These are phyloP conservation scores for Fusarium domesticum DNA, from an alignment of 2,329 filamentous ascomycete species.

Conservation along the genomic window DNA sequence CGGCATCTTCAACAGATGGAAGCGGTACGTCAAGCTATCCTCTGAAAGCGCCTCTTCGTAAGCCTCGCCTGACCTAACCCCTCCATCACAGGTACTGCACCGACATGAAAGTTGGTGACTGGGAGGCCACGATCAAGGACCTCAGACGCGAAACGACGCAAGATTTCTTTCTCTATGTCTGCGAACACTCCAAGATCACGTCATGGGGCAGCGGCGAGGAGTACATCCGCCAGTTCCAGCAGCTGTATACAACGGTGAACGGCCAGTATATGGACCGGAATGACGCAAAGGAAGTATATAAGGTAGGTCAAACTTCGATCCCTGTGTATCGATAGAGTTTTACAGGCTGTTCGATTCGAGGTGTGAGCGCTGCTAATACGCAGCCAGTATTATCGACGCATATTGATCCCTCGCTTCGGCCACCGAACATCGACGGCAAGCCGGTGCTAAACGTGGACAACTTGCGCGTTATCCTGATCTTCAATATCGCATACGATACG, in stretches of 20 bases:
- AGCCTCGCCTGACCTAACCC: neutral
- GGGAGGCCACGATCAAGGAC: conserved; percentile 15
- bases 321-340: no score
- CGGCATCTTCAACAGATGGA: conserved; percentile 24
- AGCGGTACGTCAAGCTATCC: conserved; percentile 12
- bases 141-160: conserved; percentile 17
- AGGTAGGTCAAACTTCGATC: conserved; percentile 21
- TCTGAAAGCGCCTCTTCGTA: neutral
- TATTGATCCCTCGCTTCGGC: conserved; percentile 23
- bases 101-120: conserved; percentile 21
- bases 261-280: conserved; percentile 16
- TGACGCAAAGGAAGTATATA: conserved; percentile 27
- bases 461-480: conserved; percentile 24
- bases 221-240: conserved; percentile 30
- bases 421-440: conserved; percentile 28
- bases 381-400: conserved; percentile 20
- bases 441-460: conserved; percentile 22
- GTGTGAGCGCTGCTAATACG: conserved; percentile 11
- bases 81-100: conserved; percentile 16
- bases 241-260: conserved; percentile 16
- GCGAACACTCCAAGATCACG: conserved; percentile 21
- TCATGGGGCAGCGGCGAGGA: conserved; percentile 21
- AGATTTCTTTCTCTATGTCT: conserved; percentile 29
- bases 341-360: neutral
- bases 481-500: conserved; percentile 31